Percentiles rank a stretch among this genome's conserved stretches.
phyloP scores from a whole-genome alignment of 345 rosid genomes.

The Sonneratia alba region DNA sequence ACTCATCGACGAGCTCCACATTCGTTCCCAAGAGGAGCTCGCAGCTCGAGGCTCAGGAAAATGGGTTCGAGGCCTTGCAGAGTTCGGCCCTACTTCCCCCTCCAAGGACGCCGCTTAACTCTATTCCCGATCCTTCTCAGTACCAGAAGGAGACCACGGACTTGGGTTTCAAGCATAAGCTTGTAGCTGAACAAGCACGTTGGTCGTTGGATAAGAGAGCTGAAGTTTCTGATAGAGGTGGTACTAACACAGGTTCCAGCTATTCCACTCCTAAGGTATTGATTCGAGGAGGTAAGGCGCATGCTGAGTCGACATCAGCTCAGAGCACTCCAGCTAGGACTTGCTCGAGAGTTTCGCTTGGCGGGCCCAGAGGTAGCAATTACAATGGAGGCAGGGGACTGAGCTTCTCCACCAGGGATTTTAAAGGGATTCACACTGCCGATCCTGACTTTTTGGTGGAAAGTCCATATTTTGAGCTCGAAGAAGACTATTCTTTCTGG shows the following conservation, averaged over 20 bases:
- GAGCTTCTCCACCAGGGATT: slow-evolving; percentile 36
- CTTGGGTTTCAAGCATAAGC: slow-evolving; percentile 22
- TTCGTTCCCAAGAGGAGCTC: slow-evolving; percentile 13
- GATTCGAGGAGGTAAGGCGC: slow-evolving; percentile 35
- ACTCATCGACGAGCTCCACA: slow-evolving; percentile 19
- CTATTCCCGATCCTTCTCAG: slow-evolving; percentile 75
- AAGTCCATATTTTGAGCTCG: slow-evolving; percentile 61
- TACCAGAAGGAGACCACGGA: slow-evolving; percentile 23
- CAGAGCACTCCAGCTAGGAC: slow-evolving; percentile 69
- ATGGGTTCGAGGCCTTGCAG: slow-evolving; percentile 36
- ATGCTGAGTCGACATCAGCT: slow-evolving; percentile 57
- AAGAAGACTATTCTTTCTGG: slow-evolving; percentile 72
- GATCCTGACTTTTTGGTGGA: slow-evolving; percentile 32
- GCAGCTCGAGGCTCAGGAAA: slow-evolving; percentile 46
- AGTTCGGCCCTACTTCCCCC: slow-evolving; percentile 43
- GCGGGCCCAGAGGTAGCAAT: slow-evolving; percentile 28
- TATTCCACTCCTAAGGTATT: slow-evolving; percentile 35
- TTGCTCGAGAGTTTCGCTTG: slow-evolving; percentile 46
- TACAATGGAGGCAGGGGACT: slow-evolving; percentile 36
- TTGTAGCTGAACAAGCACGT: slow-evolving; percentile 19
- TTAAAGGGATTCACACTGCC: slow-evolving; percentile 33
- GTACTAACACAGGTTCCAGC: slow-evolving; percentile 8
- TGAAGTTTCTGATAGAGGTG: slow-evolving; percentile 12
- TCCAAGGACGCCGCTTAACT: slow-evolving; percentile 58
- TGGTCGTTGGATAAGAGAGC: slow-evolving; percentile 16